Base-by-base conservation (phyloP, 2,329 filamentous ascomycete genomes). In the Plectosphaerella cucumerina region DNA sequence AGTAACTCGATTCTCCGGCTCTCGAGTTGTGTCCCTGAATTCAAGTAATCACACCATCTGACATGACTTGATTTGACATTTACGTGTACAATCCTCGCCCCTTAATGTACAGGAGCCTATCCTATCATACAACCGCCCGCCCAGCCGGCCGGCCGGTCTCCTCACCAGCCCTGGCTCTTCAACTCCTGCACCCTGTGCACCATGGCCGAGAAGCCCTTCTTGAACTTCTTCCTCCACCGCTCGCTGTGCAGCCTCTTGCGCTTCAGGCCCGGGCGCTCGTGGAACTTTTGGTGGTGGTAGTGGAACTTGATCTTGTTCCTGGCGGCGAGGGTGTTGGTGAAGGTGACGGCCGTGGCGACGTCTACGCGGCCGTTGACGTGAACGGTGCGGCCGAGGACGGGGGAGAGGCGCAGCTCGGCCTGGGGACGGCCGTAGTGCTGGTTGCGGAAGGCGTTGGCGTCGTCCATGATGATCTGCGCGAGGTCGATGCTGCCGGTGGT, bases 91-190 rank as follows among this genome's bases (percentile, higher is more conserved):
- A 15, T 3, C 15, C 35, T 12, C 18, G 39, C 39, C 11, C 37
- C 39, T 18, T 18, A 21, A 42, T 42, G 17, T 42, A 42, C 39
- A 42, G 8, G 6, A 11, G 39, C 17, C 39, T 10, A 10, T 37
- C n/a, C n/a, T 53, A 45, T 47, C 44, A 35, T 47, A 47, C 46
- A 48, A 41, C 20, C 22, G 12, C 21, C n/a, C 9, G 26, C 26
- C 22, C 15, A 1, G 15, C n/a, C 15, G 9, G 10, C 20, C 12
- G 12, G 9, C 46, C n/a, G n/a, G n/a, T n/a, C n/a, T n/a, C n/a
- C n/a, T 48, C 70, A 95, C 89, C 90, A 94, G 3, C 90, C 90
- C 70, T 94, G 89, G 64, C 74, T 81, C 59, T 81, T 86, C 71
- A 95, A 74, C 65, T 88, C 80, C 62, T 80, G 73, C 6, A 90